Base-by-base conservation (phyloP, 208 protist species). In the Porcisia deanei region DNA sequence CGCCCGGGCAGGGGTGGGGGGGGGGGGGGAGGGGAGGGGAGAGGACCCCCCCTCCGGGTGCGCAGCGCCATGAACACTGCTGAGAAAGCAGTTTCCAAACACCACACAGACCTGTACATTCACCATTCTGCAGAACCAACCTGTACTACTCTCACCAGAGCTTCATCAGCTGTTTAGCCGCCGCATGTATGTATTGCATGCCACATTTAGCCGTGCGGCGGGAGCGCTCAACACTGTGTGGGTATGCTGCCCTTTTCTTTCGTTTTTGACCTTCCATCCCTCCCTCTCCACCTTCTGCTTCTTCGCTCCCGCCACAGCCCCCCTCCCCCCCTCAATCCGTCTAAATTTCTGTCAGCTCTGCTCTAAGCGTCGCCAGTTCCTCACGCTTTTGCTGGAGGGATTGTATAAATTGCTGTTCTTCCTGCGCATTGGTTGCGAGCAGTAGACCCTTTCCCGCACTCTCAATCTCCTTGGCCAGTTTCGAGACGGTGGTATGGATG, bases 401-500 rank as follows among this genome's bases (percentile, higher is more conserved):
- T 54, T 83, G 73, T 9, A 77, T 76, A 10, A 83, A 65, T 39
- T 71, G 63, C 60, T 76, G 68, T 52, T 83, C 71, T 54, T 73
- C 67, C 66, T 76, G 79, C 16, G 70, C 55, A 30, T 37, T 74
- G 59, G n/a, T 74, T 8, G 37, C 52, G 8, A 72, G 20, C 45
- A 84, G 52, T 34, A 79, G 34, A 30, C 22, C 45, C 57, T 80
- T 77, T 16, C 66, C 80, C 10, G 58, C 41, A 41, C 39, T 55
- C 65, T 80, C 75, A 9, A 77, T 77, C 37, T 84, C 80, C 63
- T 84, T 80, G 39, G 72, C 75, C 45, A 82, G 57, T 41, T 70
- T 76, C 41, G 77, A 73, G 55, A 77, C 72, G 30, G 58, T 55
- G 7, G 77, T 71, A 65, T 82, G 71, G 43, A 77, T 65, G 72